phyloP scores from a whole-genome alignment of 2,329 filamentous ascomycete species.

The Arthrinium puccinioides region DNA sequence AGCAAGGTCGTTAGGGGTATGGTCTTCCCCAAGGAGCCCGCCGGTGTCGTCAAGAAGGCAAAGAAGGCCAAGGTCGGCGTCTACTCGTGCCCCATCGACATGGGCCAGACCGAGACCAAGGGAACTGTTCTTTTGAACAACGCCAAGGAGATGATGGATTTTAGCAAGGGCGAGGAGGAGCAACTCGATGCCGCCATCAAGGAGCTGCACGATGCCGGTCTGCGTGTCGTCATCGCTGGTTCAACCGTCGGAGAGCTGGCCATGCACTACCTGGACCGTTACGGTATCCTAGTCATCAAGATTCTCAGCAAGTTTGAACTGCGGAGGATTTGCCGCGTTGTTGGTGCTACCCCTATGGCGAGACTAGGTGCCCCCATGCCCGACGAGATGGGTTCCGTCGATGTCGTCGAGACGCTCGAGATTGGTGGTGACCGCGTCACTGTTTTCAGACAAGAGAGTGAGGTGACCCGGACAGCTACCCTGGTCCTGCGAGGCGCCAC shows the following conservation, averaged over 20 bases:
- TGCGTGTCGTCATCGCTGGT: slow-evolving; percentile 87
- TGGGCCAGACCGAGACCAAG: slow-evolving; percentile 95
- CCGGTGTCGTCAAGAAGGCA: slow-evolving; percentile 85
- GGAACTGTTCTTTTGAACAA: slow-evolving; percentile 95
- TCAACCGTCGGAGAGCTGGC: slow-evolving; percentile 93
- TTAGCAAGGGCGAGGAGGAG: slow-evolving; percentile 91
- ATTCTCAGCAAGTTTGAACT: slow-evolving; percentile 98
- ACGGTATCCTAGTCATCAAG: slow-evolving; percentile 92
- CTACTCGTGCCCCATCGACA: slow-evolving; percentile 93
- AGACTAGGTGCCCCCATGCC: slow-evolving; percentile 96
- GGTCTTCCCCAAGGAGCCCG: slow-evolving; percentile 96
- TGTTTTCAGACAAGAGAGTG: slow-evolving; percentile 94
- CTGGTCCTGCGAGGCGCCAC: slow-evolving; percentile 92
- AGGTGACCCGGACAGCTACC: slow-evolving; percentile 86
- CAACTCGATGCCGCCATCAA: slow-evolving; percentile 90
- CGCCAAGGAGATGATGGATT: slow-evolving; percentile 97
- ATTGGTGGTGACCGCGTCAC: slow-evolving; percentile 98
- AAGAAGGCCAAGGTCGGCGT: slow-evolving; percentile 92
- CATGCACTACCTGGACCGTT: slow-evolving; percentile 96
- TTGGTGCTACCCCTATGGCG: slow-evolving; percentile 92
- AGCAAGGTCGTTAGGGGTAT: slow-evolving; percentile 94
- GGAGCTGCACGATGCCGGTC: slow-evolving; percentile 87
- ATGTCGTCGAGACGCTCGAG: slow-evolving; percentile 93
- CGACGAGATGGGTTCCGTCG: slow-evolving; percentile 96
- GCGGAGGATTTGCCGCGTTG: slow-evolving; percentile 87